Evolutionary conservation across 345 rosid species (phyloP), one percentile per base, ranked within the genome.

Genomic region (Reutealis trisperma): DNA sequence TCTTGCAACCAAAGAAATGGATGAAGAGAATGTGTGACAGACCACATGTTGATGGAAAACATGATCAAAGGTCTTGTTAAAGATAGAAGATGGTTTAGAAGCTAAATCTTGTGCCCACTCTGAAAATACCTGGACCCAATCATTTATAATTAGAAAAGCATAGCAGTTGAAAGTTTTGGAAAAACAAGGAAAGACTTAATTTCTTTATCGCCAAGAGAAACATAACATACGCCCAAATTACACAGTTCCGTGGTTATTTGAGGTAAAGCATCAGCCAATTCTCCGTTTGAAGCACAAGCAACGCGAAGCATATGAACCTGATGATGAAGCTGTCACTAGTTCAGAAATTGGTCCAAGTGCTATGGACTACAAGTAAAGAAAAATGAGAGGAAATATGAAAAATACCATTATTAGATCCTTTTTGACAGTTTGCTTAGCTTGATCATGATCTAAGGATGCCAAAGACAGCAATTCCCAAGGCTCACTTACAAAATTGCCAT

Each of bases 271-370:
- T 89, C 97, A 54, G 81, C 83, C 77, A 88, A 77, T 81, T 80
- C 87, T 77, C 93, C 96, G 81, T 87, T 88, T 63, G 96, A 89
- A 81, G 90, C 83, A 80, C 98, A 93, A 68, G 91, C 96, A 73
- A 93, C 93, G 18, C 81, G 97, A 83, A 95, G 93, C 73, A 95
- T 84, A 88, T 95, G 98, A 82, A 89, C 92, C 98, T 94, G 75
- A 67, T 41, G 19, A n/a, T 63, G 52, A 61, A 75, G 47, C 54
- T 63, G 32, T 11, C 68, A 21, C 72, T 69, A 72, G 74, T 21
- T 41, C 25, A 24, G 63, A 73, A 25, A 72, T 61, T 62, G 78
- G 25, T 77, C 25, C 58, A 69, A 60, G 51, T 58, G 79, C 67
- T 27, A 24, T 41, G 41, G 55, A 7, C 8, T 74, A 60, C 72